Percentiles rank a stretch among this genome's conserved stretches.
Conservation (phyloP, 495 filamentous ascomycete genomes). For the Podospora sp. region DNA sequence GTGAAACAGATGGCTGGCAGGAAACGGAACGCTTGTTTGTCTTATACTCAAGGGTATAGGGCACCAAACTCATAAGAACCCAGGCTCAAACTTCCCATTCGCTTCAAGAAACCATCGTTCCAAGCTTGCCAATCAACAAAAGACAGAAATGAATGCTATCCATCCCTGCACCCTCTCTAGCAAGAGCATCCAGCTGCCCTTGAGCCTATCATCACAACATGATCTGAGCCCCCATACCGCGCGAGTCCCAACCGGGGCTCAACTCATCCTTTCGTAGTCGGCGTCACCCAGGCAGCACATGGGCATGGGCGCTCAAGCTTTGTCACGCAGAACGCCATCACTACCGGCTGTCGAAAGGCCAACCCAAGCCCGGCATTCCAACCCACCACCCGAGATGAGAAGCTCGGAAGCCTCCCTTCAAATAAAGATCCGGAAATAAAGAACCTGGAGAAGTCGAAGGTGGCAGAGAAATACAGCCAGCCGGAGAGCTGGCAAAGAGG, state of each 20-base stretch:
- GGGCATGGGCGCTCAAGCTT: too few species aligned
- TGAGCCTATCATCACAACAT: neutral
- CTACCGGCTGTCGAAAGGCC: neutral
- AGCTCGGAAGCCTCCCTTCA: neutral
- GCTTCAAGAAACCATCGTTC: neutral
- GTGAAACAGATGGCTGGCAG: neutral
- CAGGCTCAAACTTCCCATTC: neutral
- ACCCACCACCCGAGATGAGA: neutral
- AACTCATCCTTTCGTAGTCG: neutral
- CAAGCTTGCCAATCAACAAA: neutral
- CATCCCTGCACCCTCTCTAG: neutral
- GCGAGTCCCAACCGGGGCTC: too few species aligned
- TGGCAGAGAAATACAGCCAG: conserved; percentile 12
- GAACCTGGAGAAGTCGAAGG: neutral
- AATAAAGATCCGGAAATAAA: neutral
- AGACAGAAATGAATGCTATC: neutral
- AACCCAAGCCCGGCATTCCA: neutral
- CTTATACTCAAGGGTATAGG: neutral
- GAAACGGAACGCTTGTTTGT: neutral
- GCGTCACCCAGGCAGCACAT: neutral
- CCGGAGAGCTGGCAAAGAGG: conserved; percentile 1
- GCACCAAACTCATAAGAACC: neutral
- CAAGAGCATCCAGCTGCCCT: neutral
- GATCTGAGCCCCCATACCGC: neutral
- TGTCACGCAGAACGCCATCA: neutral